phyloP scores from a whole-genome alignment of 495 filamentous ascomycete species.

The Aspergillus affinis region DNA sequence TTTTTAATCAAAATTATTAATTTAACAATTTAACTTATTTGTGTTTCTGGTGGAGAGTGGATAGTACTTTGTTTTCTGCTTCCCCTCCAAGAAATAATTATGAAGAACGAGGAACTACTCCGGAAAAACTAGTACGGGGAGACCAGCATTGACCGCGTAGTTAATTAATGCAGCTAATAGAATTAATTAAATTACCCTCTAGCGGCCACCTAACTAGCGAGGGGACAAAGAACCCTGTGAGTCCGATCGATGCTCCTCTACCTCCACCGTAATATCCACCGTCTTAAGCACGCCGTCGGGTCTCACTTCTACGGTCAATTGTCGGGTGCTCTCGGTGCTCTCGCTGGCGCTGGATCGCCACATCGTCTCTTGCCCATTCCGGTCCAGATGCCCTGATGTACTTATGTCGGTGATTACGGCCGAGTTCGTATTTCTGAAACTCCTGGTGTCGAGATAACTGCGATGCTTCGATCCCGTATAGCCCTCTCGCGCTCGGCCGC shows the following conservation, averaged over 20 bases:
- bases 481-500: constrained; percentile 1
- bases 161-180: too few relatives aligned
- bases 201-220: too few relatives aligned
- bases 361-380: background rate
- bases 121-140: too few relatives aligned
- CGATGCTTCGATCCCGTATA: background rate
- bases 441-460: background rate
- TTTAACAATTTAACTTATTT: background rate
- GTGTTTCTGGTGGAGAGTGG: too few relatives aligned
- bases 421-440: background rate
- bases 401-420: constrained; percentile 13
- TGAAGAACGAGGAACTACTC: too few relatives aligned
- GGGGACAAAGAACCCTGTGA: background rate
- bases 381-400: background rate
- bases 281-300: constrained; percentile 20
- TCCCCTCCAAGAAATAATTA: too few relatives aligned
- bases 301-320: constrained; percentile 15
- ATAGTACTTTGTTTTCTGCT: too few relatives aligned
- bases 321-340: constrained; percentile 17
- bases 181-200: background rate
- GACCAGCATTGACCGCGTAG: background rate
- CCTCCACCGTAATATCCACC: constrained; percentile 25
- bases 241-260: constrained; percentile 7
- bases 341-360: constrained; percentile 15
- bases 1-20: background rate